Percentiles rank a stretch among this genome's conserved stretches.
phyloP scores from a whole-genome alignment of 441 rosid species.

The Eruca vesicaria region DNA sequence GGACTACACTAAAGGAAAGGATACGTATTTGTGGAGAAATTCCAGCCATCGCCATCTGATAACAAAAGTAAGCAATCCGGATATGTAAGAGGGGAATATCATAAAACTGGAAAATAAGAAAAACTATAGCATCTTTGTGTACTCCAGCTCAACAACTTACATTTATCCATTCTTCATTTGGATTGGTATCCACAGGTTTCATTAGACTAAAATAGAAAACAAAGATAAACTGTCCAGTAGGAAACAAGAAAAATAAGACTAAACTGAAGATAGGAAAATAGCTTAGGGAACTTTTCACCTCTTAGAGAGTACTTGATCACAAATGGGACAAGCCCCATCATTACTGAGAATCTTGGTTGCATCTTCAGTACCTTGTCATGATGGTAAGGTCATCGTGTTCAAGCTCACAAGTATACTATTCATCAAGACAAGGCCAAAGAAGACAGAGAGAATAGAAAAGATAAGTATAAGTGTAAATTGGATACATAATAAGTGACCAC shows the following conservation, averaged over 20 bases:
- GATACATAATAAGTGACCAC: constrained; percentile 84
- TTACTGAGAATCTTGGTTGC: constrained; percentile 82
- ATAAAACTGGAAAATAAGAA: constrained; percentile 12
- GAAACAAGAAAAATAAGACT: constrained; percentile 5
- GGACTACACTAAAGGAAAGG: constrained; percentile 47
- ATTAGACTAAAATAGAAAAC: constrained; percentile 55
- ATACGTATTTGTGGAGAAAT: constrained; percentile 88
- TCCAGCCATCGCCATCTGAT: constrained; percentile 95
- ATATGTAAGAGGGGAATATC: constrained; percentile 21
- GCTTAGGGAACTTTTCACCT: constrained; percentile 43
- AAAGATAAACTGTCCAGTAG: constrained; percentile 21
- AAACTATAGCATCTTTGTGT: constrained; percentile 3
- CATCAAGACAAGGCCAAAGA: background rate
- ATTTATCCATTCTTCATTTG: constrained; percentile 94
- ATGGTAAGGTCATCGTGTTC: constrained; percentile 36
- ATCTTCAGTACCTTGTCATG: constrained; percentile 62
- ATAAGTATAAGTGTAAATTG: constrained; percentile 11
- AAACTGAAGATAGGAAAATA: constrained; percentile 12
- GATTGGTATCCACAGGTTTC: constrained; percentile 90
- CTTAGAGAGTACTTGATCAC: constrained; percentile 96
- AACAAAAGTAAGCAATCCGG: constrained; percentile 22
- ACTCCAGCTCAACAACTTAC: constrained; percentile 52
- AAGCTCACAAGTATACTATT: constrained; percentile 9
- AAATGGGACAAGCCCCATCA: constrained; percentile 90
- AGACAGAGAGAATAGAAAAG: background rate